A percentile compares a stretch with the other conserved stretches of the same genome.
Evolutionary conservation across 108 stramenopile species (phyloP).

Genomic region (Seminavis robusta): DNA sequence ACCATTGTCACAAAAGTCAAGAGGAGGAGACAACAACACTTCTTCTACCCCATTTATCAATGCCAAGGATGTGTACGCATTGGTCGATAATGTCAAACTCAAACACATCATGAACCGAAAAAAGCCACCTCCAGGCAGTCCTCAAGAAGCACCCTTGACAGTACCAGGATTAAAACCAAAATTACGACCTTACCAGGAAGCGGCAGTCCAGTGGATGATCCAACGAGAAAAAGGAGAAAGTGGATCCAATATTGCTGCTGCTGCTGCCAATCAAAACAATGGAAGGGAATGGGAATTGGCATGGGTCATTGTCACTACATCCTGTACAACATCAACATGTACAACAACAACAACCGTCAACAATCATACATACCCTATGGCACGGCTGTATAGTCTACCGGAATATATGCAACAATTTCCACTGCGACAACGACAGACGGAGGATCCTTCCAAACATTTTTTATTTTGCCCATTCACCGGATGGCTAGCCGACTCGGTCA

Average conservation of each 20-base stretch:
- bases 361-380: too few species aligned
- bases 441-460: conserved; percentile 6
- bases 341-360: too few species aligned
- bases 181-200: conserved; percentile 62
- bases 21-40: too few species aligned
- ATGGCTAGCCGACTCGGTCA: conserved; percentile 28
- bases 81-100: neutral
- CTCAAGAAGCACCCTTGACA: too few species aligned
- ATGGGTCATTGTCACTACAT: conserved; percentile 41
- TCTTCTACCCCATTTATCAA: too few species aligned
- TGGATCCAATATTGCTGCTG: neutral
- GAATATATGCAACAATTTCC: too few species aligned
- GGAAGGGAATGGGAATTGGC: conserved; percentile 50
- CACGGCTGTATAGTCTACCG: too few species aligned
- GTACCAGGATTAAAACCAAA: conserved; percentile 58
- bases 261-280: too few species aligned
- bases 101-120: too few species aligned
- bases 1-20: too few species aligned
- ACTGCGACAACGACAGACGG: neutral
- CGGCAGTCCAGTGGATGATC: conserved; percentile 77
- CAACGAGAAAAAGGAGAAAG: conserved; percentile 30
- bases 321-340: neutral
- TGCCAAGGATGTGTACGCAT: neutral
- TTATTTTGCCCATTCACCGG: conserved; percentile 52
- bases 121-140: too few species aligned